Evolutionary conservation across 176 grass and related monocot genomes (phyloP).

Genomic region (Leersia perrieri): DNA sequence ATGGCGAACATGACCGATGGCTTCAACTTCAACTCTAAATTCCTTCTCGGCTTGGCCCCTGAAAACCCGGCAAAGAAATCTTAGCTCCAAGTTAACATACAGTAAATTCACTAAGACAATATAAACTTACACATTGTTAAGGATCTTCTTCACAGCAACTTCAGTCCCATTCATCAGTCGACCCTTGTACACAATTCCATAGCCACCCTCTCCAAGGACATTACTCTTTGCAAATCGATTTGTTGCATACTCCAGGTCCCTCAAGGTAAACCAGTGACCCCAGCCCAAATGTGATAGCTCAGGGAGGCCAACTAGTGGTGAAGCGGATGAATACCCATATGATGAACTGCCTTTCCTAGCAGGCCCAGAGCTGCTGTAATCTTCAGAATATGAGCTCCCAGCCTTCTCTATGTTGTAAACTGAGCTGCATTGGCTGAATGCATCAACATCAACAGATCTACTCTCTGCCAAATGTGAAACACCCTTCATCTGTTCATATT

Average conservation of each 20-base stretch:
- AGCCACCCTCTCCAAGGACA: slow-evolving; percentile 89
- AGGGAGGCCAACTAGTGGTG: slow-evolving; percentile 64
- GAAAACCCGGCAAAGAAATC: slow-evolving; percentile 18
- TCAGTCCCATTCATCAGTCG: slow-evolving; percentile 68
- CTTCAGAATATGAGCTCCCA: slow-evolving; percentile 77
- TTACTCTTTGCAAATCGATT: slow-evolving; percentile 69
- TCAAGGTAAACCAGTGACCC: slow-evolving; percentile 97
- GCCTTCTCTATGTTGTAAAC: slow-evolving; percentile 69
- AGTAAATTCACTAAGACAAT: slow-evolving; percentile 17
- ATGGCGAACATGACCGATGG: slow-evolving; percentile 91
- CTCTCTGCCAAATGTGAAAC: slow-evolving; percentile 31
- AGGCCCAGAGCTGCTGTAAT: slow-evolving; percentile 54
- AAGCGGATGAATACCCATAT: slow-evolving; percentile 39
- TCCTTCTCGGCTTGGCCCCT: slow-evolving; percentile 98
- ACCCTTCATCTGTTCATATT: slow-evolving; percentile 49
- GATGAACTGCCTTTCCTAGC: slow-evolving; percentile 62
- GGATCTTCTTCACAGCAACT: slow-evolving; percentile 95
- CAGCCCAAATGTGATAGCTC: slow-evolving; percentile 86
- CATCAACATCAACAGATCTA: slow-evolving; percentile 67
- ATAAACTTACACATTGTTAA: slow-evolving; percentile 87
- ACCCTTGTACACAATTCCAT: slow-evolving; percentile 86
- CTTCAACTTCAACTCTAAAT: slow-evolving; percentile 98
- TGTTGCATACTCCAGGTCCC: slow-evolving; percentile 81
- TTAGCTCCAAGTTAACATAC: slow-evolving; percentile 30
- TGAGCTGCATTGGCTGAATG: slow-evolving; percentile 81